These are phyloP conservation scores for Termitomyces bulborhizus DNA, from an alignment of 768 basidiomycete genomes.

Conservation along the genomic window DNA sequence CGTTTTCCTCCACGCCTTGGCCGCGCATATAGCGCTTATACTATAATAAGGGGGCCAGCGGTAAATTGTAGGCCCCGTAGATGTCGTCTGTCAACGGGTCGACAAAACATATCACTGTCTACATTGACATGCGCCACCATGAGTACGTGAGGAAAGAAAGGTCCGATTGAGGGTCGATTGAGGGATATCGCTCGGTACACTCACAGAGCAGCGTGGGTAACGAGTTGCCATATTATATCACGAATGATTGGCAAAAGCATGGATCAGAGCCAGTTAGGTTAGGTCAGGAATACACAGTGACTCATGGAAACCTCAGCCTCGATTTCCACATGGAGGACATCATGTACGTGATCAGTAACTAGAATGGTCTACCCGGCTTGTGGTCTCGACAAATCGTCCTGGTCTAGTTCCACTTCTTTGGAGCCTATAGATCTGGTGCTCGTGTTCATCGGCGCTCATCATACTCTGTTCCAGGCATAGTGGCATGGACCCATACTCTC, in stretches of 20 bases:
- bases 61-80: neutral
- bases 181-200: too few relatives aligned
- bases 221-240: neutral
- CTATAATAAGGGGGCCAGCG: neutral
- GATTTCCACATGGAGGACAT: neutral
- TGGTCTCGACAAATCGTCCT: neutral
- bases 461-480: neutral
- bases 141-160: neutral
- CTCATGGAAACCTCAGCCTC: neutral
- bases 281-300: neutral
- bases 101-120: neutral
- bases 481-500: neutral
- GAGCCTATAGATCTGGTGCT: neutral
- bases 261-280: neutral
- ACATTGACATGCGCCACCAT: slow-evolving; percentile 4
- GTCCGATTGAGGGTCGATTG: neutral
- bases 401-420: neutral
- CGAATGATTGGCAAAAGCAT: neutral
- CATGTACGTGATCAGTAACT: neutral
- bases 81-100: too few relatives aligned
- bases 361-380: too few relatives aligned
- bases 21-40: neutral
- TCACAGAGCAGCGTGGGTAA: neutral
- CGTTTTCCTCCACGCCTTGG: neutral
- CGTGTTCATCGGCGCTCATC: neutral